Conservation (phyloP, 2,329 filamentous ascomycete genomes). For the Cercospora janseana region DNA sequence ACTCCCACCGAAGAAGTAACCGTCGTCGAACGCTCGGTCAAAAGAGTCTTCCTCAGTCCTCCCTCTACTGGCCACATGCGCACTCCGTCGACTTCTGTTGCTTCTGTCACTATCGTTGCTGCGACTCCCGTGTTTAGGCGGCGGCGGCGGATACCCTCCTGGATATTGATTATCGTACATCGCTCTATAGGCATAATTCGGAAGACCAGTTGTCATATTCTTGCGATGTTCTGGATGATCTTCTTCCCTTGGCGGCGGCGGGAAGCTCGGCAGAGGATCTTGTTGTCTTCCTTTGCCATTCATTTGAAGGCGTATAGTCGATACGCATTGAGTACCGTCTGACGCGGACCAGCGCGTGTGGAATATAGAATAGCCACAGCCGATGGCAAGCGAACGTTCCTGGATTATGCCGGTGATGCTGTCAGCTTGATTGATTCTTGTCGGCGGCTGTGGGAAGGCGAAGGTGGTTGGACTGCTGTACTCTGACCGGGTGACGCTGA, state of each 20-base stretch:
- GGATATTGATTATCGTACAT: conserved; percentile 16
- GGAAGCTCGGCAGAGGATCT: conserved; percentile 13
- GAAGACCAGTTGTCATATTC: conserved; percentile 12
- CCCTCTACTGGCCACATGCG: conserved; percentile 10
- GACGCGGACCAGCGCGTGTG: too few species aligned
- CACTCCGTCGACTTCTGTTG: conserved; percentile 13
- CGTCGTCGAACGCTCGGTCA: conserved; percentile 1
- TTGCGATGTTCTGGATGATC: background rate
- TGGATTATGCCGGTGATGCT: too few species aligned
- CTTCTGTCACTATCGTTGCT: conserved; percentile 16
- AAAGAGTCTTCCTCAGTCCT: conserved; percentile 15
- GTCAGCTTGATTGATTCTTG: too few species aligned
- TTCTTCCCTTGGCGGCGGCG: conserved; percentile 5
- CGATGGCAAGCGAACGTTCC: too few species aligned
- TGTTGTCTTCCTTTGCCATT: conserved; percentile 10
- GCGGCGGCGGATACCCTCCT: conserved; percentile 4
- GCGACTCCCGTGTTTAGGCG: conserved; percentile 11
- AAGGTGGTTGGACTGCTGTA: conserved; percentile 11
- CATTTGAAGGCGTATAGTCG: background rate
- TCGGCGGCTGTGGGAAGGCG: too few species aligned
- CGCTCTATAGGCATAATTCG: conserved; percentile 15
- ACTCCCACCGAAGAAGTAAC: conserved; percentile 4
- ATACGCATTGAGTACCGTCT: background rate
- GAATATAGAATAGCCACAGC: too few species aligned
- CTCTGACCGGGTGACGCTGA: conserved; percentile 6